Evolutionary conservation across 2,329 filamentous ascomycete species (phyloP), one percentile per base, ranked within the genome.

Genomic region (Mycosphaerella sp.): DNA sequence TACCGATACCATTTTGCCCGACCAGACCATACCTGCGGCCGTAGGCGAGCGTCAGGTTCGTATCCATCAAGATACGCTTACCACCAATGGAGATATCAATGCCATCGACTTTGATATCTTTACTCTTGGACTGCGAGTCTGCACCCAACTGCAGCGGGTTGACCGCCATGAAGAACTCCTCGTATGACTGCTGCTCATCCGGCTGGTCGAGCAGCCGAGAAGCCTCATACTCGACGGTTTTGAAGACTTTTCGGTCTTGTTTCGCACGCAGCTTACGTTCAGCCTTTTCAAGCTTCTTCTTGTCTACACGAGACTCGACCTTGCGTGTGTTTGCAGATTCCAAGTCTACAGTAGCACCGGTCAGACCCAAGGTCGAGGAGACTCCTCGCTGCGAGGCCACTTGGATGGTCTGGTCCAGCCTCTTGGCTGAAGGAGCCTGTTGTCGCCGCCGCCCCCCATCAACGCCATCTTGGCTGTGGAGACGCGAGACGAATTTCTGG

Each of bases 101-200:
- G 65, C 88, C 90, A 73, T 98, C 93, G 63, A 98, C 78, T 76
- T 97, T 98, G 79, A 98, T 91, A 70, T 98, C 93, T 79, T 98
- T 98, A 73, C 91, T 95, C 84, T 97, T 98, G 48, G 74, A 72
- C 45, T 67, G 63, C 32, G 84, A 80, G 56, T 84, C 83, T 21
- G 79, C 75, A 51, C 90, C 92, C 57, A 97, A 67, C 70, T 97
- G 92, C 59, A 98, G 80, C 57, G 93, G 93, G 72, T 98, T 98
- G 77, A 98, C 93, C 51, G 89, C 86, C 93, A 98, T 97, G 81
- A 95, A 98, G 75, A 98, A 97, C 71, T 98, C 93, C 74, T 98
- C 93, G 70, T 98, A 98, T 40, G 89, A 95, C 78, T 95, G 86
- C 10, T 91, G 78, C 65, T 85, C 82, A 65, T 92, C 86, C 3